Base-by-base conservation (phyloP, 306 rosid genomes). In the Prunus armeniaca region DNA sequence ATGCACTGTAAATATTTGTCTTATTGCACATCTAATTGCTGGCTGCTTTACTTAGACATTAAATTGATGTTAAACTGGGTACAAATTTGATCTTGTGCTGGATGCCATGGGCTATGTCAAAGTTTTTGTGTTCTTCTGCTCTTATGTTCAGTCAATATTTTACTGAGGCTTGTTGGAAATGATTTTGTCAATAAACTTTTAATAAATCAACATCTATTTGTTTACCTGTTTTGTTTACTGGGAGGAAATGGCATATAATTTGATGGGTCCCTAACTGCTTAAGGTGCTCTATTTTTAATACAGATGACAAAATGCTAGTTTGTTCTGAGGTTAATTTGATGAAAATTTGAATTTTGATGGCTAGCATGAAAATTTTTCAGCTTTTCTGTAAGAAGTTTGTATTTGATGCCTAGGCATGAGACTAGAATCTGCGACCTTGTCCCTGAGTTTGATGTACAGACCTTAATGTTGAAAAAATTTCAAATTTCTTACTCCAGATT, bases 1-100 rank as follows among this genome's bases (percentile, higher is more conserved):
- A 76, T 91, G 81, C 96, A 91, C 73, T 78, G 98, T 93, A 86
- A 88, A 91, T 85, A 32, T 74, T 75, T 61, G 49, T 76, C 41
- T 65, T 34, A 9, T 58, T 54, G 19, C 71, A 34, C 46, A 70
- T 70, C 68, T 64, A 69, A 76, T 72, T 77, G 19, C 45, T 61
- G 71, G 80, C 71, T 76, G 79, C 67, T 74, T 61, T 32, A 64
- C 27, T 27, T 46, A 15, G 76, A 63, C 46, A 63, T 57, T 65
- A 70, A 50, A 55, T 56, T 74, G 28, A 75, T 56, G 25, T 34
- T 20, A 46, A 64, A 49, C n/a, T 64, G 64, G 38, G 72, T 71
- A 18, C 15, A 5, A 7, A 34, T 27, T 51, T 28, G 62, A 22
- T 45, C 11, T 22, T 52, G 50, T 54, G 51, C n/a, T 55, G 28